Evolutionary conservation across 2,329 filamentous ascomycete species (phyloP).

Genomic region (Cytospora paraplurivora): DNA sequence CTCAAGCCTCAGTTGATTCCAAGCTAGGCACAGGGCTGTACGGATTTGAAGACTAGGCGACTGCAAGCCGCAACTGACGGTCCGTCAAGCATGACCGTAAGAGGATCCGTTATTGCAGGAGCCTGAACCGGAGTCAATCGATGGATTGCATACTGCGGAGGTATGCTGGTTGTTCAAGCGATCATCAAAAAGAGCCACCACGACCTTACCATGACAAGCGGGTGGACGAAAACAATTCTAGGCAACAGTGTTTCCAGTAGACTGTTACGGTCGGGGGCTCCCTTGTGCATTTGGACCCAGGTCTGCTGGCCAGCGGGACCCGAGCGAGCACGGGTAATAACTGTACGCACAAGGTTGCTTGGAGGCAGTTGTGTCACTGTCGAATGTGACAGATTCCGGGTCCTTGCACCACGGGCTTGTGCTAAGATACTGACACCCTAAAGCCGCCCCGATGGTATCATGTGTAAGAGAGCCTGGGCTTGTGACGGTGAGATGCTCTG

Average conservation of each 20-base stretch:
- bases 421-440: no score
- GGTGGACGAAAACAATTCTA: conserved; percentile 9
- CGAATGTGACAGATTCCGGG: not conserved
- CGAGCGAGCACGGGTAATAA: conserved; percentile 5
- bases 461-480: not conserved
- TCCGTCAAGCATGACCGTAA: not conserved
- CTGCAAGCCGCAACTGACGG: conserved; percentile 4
- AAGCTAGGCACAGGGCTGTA: not conserved
- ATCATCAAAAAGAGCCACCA: not conserved
- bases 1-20: not conserved
- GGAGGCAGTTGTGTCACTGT: conserved; percentile 1
- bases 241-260: conserved; percentile 20
- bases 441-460: not conserved
- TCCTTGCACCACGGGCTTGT: not conserved
- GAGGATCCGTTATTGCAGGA: conserved; percentile 3
- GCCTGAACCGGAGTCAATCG: not conserved
- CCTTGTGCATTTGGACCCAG: not conserved
- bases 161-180: not conserved
- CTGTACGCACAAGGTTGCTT: not conserved
- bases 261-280: conserved; percentile 6
- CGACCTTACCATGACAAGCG: not conserved
- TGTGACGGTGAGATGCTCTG: not conserved
- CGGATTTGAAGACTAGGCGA: not conserved
- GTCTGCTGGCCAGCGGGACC: not conserved
- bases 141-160: not conserved